Conservation (phyloP, 805 yeast species). For the Yamadazyma insecticola region DNA sequence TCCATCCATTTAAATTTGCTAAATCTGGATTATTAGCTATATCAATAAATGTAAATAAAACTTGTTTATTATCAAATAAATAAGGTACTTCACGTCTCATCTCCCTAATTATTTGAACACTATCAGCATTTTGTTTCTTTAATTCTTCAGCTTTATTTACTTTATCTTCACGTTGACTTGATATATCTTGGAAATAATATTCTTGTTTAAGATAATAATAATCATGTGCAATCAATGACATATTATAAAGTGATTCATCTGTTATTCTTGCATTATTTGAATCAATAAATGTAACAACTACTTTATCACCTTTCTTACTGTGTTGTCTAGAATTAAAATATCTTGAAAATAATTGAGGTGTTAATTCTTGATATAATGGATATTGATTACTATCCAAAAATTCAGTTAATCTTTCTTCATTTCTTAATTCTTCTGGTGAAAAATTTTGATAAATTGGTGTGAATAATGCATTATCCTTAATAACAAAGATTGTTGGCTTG, state of each 20-base stretch:
- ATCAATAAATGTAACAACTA: conserved; percentile 47
- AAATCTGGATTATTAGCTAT: conserved; percentile 30
- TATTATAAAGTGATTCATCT: conserved; percentile 30
- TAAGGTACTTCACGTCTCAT: conserved; percentile 48
- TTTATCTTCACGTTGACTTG: conserved; percentile 31
- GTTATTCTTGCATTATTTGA: conserved; percentile 27
- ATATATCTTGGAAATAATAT: conserved; percentile 31
- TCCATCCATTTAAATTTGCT: conserved; percentile 32
- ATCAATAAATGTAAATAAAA: conserved; percentile 50
- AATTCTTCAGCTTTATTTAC: conserved; percentile 37
- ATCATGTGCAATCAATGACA: conserved; percentile 45
- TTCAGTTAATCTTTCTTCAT: conserved; percentile 39
- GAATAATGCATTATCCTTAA: conserved; percentile 52
- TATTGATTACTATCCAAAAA: conserved; percentile 47
- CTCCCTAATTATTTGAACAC: conserved; percentile 41
- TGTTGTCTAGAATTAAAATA: conserved; percentile 30
- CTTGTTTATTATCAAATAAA: conserved; percentile 38
- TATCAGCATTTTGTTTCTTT: conserved; percentile 34
- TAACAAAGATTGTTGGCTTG: conserved; percentile 57
- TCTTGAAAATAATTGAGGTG: conserved; percentile 27
- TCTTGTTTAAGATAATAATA: conserved; percentile 42
- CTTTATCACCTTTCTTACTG: conserved; percentile 30
- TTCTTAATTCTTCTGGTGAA: conserved; percentile 61
- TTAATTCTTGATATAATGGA: conserved; percentile 53
- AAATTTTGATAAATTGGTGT: conserved; percentile 55